Base-by-base conservation (phyloP, 306 rosid species). In the Vicia sativa region DNA sequence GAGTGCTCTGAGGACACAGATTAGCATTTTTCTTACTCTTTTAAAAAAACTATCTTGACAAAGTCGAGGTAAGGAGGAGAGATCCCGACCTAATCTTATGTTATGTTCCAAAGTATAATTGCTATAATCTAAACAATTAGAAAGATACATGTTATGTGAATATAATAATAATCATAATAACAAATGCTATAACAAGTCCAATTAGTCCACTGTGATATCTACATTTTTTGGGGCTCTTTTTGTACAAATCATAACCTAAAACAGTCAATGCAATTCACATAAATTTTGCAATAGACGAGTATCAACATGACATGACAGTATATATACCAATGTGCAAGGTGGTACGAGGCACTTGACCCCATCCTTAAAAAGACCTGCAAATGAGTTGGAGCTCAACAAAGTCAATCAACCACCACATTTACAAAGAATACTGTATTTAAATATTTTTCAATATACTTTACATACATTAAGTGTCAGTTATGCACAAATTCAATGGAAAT, bases 311-410 rank as follows among this genome's bases (percentile, higher is more conserved):
- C 38, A 25, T 25, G 10, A 55, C 38, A 25, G 7, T 25, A 53
- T 25, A 25, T 25, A 9, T 13, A 15, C 11, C 61, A 12, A 21
- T 4, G 13, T 26, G 61, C 18, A 55, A 26, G 37, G 18, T 26
- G 15, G 37, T 26, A 55, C 3, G 61, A 25, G 61, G 59, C 35
- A 23, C 14, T 25, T 11, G 35, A 54, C 16, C 13, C 16, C 61
- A 55, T 55, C 61, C 61, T 52, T 21, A 18, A 52, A 23, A 19
- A 52, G 60, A 55, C 61, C 9, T 55, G 25, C 2, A 55, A 12
- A 55, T 55, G 61, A 55, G 18, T 55, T 9, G n/a, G 28, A 25
- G 15, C n/a, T 54, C 2, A 25, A 11, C 60, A 54, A 26, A 54
- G 18, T 55, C 11, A 55, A 25, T 25, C 60, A 54, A 23, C 38